phyloP scores from a whole-genome alignment of 306 rosid genomes.

The Casuarina cunninghamiana region DNA sequence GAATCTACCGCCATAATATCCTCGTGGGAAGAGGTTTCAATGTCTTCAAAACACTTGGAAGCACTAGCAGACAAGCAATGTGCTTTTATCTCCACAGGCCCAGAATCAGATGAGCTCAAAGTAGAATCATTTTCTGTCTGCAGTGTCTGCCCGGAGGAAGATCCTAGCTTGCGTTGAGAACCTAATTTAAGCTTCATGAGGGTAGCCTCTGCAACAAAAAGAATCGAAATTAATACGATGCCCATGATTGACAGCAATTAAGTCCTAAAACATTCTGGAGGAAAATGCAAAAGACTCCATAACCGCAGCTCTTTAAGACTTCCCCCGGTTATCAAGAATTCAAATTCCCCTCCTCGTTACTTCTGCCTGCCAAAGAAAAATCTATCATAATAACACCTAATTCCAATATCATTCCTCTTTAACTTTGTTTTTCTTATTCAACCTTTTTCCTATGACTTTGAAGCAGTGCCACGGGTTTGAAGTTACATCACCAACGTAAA shows the following conservation, averaged over 20 bases:
- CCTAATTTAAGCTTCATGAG: slow-evolving; percentile 81
- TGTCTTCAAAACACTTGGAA: slow-evolving; percentile 25
- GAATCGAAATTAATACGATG: not conserved
- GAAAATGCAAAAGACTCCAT: too few species aligned
- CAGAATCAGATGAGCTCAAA: slow-evolving; percentile 32
- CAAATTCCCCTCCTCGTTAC: too few species aligned
- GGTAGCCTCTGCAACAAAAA: slow-evolving; percentile 66
- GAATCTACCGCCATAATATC: slow-evolving; percentile 37
- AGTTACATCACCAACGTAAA: not conserved
- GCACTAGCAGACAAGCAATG: slow-evolving; percentile 18
- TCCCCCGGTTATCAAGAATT: too few species aligned
- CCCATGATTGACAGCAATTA: not conserved
- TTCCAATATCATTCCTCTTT: too few species aligned
- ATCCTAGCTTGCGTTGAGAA: slow-evolving; percentile 44
- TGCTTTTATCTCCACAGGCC: slow-evolving; percentile 34
- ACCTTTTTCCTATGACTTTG: not conserved
- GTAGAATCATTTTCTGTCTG: slow-evolving; percentile 32
- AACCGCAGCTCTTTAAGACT: too few species aligned
- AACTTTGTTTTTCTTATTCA: too few species aligned
- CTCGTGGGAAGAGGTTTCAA: slow-evolving; percentile 12
- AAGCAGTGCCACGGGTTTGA: not conserved
- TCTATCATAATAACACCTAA: too few species aligned
- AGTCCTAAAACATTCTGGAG: too few species aligned
- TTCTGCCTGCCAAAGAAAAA: too few species aligned
- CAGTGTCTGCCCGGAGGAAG: slow-evolving; percentile 23